A percentile compares a stretch with the other conserved stretches of the same genome.
Conservation (phyloP, 495 filamentous ascomycete genomes). For the Penicillium waksmanii region DNA sequence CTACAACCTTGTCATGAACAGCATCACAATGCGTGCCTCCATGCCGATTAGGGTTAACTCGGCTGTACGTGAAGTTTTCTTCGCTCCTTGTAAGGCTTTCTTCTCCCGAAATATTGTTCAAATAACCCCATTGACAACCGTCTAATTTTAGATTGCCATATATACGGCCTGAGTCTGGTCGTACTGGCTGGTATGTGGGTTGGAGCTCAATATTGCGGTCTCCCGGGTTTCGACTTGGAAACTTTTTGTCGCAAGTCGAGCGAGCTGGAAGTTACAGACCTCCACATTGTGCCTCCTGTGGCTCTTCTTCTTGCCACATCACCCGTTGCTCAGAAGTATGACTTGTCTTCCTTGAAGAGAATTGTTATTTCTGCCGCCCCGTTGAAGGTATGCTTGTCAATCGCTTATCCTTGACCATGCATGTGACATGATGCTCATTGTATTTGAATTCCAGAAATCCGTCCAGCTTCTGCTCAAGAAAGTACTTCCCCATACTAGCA, state of each 20-base stretch:
- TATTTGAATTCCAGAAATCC: constrained; percentile 6
- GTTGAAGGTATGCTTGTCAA: constrained; percentile 6
- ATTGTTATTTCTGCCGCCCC: constrained; percentile 16
- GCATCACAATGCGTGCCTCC: constrained; percentile 12
- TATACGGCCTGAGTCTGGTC: constrained; percentile 11
- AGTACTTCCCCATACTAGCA: constrained; percentile 11
- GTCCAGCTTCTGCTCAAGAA: constrained; percentile 15
- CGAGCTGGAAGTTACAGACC: constrained; percentile 16
- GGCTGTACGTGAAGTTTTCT: constrained; percentile 13
- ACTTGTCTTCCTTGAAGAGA: constrained; percentile 10
- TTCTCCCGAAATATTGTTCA: too few relatives aligned
- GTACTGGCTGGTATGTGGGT: constrained; percentile 17
- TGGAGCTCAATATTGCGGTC: constrained; percentile 14
- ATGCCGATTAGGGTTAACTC: constrained; percentile 16
- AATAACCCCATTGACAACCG: neutral
- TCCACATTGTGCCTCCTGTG: constrained; percentile 13
- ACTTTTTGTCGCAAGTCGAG: constrained; percentile 14
- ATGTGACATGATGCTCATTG: neutral
- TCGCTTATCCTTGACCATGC: too few relatives aligned
- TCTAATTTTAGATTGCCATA: constrained; percentile 12
- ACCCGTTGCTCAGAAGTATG: constrained; percentile 15
- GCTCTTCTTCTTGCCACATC: constrained; percentile 13
- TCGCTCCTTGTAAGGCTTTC: constrained; percentile 10
- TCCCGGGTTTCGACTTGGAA: constrained; percentile 14
- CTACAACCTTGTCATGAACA: constrained; percentile 16